Percentiles rank a stretch among this genome's conserved stretches.
phyloP scores from a whole-genome alignment of 805 yeast species.

The Candida boidinii region DNA sequence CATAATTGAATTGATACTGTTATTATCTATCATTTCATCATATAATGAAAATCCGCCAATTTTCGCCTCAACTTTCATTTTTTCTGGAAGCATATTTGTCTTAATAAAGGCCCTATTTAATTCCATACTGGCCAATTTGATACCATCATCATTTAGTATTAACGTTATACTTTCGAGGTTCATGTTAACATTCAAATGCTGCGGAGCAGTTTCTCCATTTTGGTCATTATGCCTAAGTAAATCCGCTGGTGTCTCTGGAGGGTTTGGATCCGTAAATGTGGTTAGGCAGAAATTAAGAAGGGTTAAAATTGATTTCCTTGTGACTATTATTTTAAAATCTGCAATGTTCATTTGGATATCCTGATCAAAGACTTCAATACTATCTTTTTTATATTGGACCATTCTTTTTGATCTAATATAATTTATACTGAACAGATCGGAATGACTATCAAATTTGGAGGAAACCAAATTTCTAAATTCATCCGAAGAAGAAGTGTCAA shows the following conservation, averaged over 20 bases:
- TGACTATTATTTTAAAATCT: conserved; percentile 63
- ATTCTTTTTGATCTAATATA: conserved; percentile 53
- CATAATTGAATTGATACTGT: conserved; percentile 48
- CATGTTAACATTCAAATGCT: conserved; percentile 61
- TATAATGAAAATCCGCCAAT: conserved; percentile 72
- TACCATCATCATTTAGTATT: conserved; percentile 75
- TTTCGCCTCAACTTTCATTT: conserved; percentile 60
- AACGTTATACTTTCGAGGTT: conserved; percentile 65
- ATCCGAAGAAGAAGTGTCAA: conserved; percentile 50
- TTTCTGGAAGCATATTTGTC: conserved; percentile 64
- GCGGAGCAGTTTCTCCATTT: conserved; percentile 57
- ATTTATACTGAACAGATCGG: conserved; percentile 51
- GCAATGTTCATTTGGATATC: conserved; percentile 65
- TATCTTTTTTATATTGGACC: conserved; percentile 42
- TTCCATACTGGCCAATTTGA: conserved; percentile 69
- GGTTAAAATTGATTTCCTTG: conserved; percentile 72
- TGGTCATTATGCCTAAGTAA: conserved; percentile 58
- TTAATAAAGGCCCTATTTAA: conserved; percentile 65
- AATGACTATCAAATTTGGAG: conserved; percentile 41
- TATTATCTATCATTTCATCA: conserved; percentile 66
- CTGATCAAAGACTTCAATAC: conserved; percentile 70
- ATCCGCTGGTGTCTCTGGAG: conserved; percentile 62
- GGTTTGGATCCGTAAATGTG: conserved; percentile 81
- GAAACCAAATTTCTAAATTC: conserved; percentile 66
- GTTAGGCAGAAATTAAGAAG: conserved; percentile 73